These are phyloP conservation scores for Syzygium aromaticum DNA, from an alignment of 345 rosid genomes.

Conservation along the genomic window DNA sequence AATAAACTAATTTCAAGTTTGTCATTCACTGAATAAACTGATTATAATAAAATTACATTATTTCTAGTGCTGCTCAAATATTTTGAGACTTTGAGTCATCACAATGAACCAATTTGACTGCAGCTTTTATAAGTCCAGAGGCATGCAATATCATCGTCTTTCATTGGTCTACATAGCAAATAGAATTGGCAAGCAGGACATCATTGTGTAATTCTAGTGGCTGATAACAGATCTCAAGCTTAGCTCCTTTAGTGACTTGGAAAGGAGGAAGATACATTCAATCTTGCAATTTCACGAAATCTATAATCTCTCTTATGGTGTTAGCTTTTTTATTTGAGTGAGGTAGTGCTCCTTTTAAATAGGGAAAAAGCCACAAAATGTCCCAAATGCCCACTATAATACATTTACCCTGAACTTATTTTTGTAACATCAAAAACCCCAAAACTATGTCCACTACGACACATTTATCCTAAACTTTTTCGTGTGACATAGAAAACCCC, in stretches of 20 bases:
- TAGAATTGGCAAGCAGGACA: background rate
- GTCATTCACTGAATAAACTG: background rate
- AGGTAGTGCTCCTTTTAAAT: background rate
- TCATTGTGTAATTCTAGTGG: background rate
- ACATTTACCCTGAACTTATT: no score
- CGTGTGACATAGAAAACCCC: no score
- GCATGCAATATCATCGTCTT: no score
- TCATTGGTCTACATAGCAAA: background rate
- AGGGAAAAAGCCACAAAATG: no score
- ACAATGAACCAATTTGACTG: background rate
- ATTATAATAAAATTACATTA: background rate
- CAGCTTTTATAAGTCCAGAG: background rate
- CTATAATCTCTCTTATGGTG: no score
- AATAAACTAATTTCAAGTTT: background rate
- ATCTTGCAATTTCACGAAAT: background rate
- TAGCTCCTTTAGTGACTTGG: background rate
- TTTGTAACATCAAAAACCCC: no score
- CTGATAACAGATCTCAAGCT: background rate
- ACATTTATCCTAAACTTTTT: no score
- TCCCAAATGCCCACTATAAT: no score
- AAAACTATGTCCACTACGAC: no score
- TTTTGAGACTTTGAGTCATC: background rate
- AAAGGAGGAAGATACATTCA: background rate
- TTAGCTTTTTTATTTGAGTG: background rate
- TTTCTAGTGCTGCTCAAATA: background rate